phyloP scores from a whole-genome alignment of 306 rosid species.

The Senna siamea region DNA sequence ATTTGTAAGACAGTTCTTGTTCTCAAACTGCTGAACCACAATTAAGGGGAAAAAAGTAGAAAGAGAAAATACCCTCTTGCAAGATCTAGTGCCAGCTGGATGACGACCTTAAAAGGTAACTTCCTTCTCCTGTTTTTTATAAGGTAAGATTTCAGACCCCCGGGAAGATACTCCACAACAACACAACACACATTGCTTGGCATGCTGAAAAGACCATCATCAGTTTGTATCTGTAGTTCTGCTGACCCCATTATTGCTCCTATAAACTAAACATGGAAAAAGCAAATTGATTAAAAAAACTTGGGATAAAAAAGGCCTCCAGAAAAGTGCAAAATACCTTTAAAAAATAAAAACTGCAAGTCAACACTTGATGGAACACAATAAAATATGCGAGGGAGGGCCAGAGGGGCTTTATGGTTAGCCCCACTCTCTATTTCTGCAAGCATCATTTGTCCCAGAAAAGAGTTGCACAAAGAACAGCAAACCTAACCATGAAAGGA shows the following conservation, averaged over 20 bases:
- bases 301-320: neutral
- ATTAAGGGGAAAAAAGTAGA: neutral
- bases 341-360: neutral
- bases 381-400: neutral
- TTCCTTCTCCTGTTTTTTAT: conserved; percentile 95
- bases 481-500: neutral
- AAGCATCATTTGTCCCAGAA: neutral
- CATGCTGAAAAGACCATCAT: conserved; percentile 84
- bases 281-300: conserved; percentile 12
- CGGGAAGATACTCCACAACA: conserved; percentile 92
- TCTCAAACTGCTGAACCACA: conserved; percentile 36
- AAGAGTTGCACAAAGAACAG: neutral
- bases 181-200: conserved; percentile 93
- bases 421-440: neutral
- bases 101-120: conserved; percentile 85
- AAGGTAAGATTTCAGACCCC: conserved; percentile 85
- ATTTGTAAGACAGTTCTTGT: neutral
- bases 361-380: neutral
- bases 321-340: neutral
- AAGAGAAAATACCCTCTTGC: conserved; percentile 81
- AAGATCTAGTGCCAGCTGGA: conserved; percentile 93
- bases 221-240: conserved; percentile 89
- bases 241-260: conserved; percentile 97
- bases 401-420: neutral
- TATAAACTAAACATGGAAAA: conserved; percentile 66